A percentile compares a stretch with the other conserved stretches of the same genome.
phyloP scores from a whole-genome alignment of 768 basidiomycete species.

The Goffeauzyma gilvescens region DNA sequence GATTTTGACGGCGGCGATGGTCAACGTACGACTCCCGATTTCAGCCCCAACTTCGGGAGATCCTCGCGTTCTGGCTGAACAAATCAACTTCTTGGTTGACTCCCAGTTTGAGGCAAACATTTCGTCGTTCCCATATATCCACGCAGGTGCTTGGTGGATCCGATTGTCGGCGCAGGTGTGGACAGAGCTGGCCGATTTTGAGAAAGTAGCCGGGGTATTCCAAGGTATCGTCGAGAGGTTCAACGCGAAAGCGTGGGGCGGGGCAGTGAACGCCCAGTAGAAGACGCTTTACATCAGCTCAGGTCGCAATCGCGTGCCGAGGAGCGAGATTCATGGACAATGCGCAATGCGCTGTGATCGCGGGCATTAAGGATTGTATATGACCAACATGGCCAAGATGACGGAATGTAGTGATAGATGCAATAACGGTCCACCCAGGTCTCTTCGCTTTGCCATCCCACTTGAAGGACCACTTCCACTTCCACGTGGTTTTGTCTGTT shows the following conservation, averaged over 20 bases:
- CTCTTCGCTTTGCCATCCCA: background rate
- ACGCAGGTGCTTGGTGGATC: slow-evolving; percentile 22
- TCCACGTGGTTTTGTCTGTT: too few relatives aligned
- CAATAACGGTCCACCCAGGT: slow-evolving; percentile 6
- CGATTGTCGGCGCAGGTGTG: slow-evolving; percentile 26
- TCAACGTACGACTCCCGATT: slow-evolving; percentile 22
- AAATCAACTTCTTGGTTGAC: background rate
- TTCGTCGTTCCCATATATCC: too few relatives aligned
- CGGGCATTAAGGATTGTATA: too few relatives aligned
- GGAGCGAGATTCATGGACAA: too few relatives aligned
- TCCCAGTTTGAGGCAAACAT: too few relatives aligned
- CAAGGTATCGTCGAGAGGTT: too few relatives aligned
- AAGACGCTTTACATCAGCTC: too few relatives aligned
- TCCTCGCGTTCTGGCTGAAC: too few relatives aligned
- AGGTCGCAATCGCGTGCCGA: too few relatives aligned
- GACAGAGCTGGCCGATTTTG: slow-evolving; percentile 16
- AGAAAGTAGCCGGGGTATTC: background rate
- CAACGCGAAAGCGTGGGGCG: too few relatives aligned
- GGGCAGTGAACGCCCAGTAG: too few relatives aligned
- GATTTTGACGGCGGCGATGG: slow-evolving; percentile 55
- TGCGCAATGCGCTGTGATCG: too few relatives aligned
- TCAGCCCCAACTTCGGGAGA: background rate
- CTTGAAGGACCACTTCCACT: background rate
- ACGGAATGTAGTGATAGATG: slow-evolving; percentile 4
- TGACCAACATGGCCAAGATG: slow-evolving; percentile 3